Evolutionary conservation across 2,329 filamentous ascomycete species (phyloP), one percentile per base, ranked within the genome.

Genomic region (Xylariaceae sp.): DNA sequence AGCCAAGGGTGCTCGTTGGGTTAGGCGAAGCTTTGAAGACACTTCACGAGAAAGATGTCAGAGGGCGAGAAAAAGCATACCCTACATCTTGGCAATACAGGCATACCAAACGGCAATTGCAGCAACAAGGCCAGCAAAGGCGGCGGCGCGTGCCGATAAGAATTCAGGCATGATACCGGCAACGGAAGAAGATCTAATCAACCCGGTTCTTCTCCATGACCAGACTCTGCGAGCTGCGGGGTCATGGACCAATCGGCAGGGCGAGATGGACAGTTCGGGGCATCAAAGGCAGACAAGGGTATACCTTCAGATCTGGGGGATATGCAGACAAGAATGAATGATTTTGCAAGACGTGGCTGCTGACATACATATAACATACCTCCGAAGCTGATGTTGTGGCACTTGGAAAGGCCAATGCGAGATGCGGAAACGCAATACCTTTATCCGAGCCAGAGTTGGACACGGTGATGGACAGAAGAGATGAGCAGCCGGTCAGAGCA

Each of bases 281-380:
- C 12, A 32, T 14, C 3, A 8, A 32, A 3, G n/a, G n/a, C n/a
- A n/a, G n/a, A n/a, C n/a, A n/a, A n/a, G n/a, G n/a, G n/a, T n/a
- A n/a, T n/a, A n/a, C n/a, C n/a, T n/a, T n/a, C 23, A 52, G 49
- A 55, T 55, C 52, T 44, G 51, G 54, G 45, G 49, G 54, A 51
- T 44, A 48, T 42, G 45, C 47, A 41, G 40, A 49, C 49, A 50
- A 37, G 22, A 44, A 32, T 39, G n/a, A n/a, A n/a, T n/a, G n/a
- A n/a, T n/a, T n/a, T n/a, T n/a, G n/a, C n/a, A n/a, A n/a, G n/a
- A n/a, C 32, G 27, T 32, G 27, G 27, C 27, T 47, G 44, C 47
- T 58, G 50, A 58, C 53, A 56, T 60, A 55, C 55, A 54, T 58
- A 45, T 58, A 49, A 58, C 53, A 56, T 60, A 55, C 55, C 55